Evolutionary conservation across 108 stramenopile species (phyloP), one percentile per base, ranked within the genome.

Genomic region (Skeletonema menzelii): DNA sequence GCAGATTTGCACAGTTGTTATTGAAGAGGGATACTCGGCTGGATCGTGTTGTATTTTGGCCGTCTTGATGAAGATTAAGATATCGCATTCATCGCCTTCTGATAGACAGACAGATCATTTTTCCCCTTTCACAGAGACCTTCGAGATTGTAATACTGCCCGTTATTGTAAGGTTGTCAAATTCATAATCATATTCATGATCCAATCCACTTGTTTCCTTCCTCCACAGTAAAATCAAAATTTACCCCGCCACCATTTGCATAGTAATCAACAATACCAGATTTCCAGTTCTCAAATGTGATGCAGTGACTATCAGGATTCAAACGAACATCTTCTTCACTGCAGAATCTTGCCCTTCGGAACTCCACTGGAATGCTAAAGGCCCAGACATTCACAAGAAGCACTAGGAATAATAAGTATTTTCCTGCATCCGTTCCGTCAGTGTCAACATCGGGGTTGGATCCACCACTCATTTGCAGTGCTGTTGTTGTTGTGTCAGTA

Each of bases 361-460:
- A 84, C 63, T 86, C 86, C 6, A 70, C 24, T 4, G 86, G 86
- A 47, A 86, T 82, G 46, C 71, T 76, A 47, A 86, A 86, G 0
- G 73, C 34, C 86, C 86, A 86, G 13, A 86, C 55, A 20, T 60
- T 69, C 0, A 69, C 38, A 10, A 76, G 58, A 15, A 85, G 7
- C 5, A 65, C 78, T 8, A 82, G 17, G 19, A 61, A 40, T 7
- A 85, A 37, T 11, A 77, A 40, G 35, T 65, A 22, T 17, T 56
- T 59, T 22, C 80, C 80, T 3, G 57, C 34, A n/a, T 38, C 59
- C 15, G 62, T 37, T 34, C 79, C 72, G 31, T 66, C 61, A 55
- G 63, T 59, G 24, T 80, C 72, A 27, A 60, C 59, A 12, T 71
- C 59, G 3, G 46, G 60, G 44, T 59, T 59, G 17, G 71, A 62